Evolutionary conservation across 345 rosid genomes (phyloP).

Genomic region (Lumnitzera littorea): DNA sequence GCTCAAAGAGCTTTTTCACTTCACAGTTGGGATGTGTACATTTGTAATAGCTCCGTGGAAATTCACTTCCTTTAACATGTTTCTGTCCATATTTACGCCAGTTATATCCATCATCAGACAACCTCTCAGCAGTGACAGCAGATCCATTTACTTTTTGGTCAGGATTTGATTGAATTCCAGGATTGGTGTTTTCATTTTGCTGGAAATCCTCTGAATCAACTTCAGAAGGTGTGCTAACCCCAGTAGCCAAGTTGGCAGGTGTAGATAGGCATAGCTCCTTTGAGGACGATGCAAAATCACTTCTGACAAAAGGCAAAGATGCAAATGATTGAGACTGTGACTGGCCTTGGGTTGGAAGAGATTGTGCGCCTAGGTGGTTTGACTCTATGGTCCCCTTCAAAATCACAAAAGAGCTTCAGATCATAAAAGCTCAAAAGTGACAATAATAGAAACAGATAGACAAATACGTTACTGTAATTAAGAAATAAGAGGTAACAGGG

Average conservation of each 20-base stretch:
- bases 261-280: slow-evolving; percentile 59
- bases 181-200: slow-evolving; percentile 31
- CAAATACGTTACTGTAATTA: background rate
- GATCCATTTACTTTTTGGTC: slow-evolving; percentile 54
- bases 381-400: slow-evolving; percentile 78
- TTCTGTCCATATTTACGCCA: slow-evolving; percentile 99
- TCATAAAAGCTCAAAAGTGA: slow-evolving; percentile 15
- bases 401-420: slow-evolving; percentile 33
- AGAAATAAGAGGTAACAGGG: too few relatives aligned
- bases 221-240: slow-evolving; percentile 38
- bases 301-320: slow-evolving; percentile 37
- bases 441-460: slow-evolving; percentile 2
- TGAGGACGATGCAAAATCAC: slow-evolving; percentile 63
- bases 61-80: slow-evolving; percentile 96
- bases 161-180: slow-evolving; percentile 32
- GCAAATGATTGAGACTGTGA: slow-evolving; percentile 36
- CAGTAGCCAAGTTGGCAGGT: slow-evolving; percentile 33
- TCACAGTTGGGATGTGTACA: slow-evolving; percentile 98
- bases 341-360: slow-evolving; percentile 40
- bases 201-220: slow-evolving; percentile 57
- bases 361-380: slow-evolving; percentile 44
- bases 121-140: slow-evolving; percentile 30
- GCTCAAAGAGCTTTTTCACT: slow-evolving; percentile 94
- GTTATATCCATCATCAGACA: slow-evolving; percentile 84
- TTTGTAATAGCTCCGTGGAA: slow-evolving; percentile 95